phyloP scores from a whole-genome alignment of 192 early-diverging fungal species.

The Thoreauomyces humboldtii region DNA sequence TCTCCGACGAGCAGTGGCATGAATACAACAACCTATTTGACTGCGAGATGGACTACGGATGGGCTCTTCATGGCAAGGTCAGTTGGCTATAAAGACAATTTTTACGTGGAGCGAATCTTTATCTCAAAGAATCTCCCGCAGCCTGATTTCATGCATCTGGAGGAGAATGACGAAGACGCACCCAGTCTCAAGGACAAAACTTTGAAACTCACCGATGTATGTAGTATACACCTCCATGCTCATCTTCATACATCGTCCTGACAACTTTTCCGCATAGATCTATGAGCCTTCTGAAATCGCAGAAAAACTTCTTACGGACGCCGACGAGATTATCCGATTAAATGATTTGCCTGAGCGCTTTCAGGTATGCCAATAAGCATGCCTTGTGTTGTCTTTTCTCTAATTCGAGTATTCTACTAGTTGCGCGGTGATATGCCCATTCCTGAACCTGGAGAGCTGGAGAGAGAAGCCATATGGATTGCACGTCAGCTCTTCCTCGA shows the following conservation, averaged over 20 bases:
- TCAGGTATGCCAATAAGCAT: not conserved
- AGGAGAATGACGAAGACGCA: constrained; percentile 60
- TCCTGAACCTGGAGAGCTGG: constrained; percentile 37
- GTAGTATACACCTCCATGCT: constrained; percentile 45
- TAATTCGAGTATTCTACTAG: not conserved
- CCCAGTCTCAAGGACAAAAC: constrained; percentile 26
- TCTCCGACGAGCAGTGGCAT: constrained; percentile 56
- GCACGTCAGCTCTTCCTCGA: constrained; percentile 15
- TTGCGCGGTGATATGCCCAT: constrained; percentile 30
- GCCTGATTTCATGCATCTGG: constrained; percentile 34
- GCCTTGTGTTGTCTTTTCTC: not conserved
- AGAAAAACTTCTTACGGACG: constrained; percentile 85
- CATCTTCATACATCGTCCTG: not conserved
- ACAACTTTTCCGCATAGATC: constrained; percentile 23
- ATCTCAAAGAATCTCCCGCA: not conserved
- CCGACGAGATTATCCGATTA: constrained; percentile 84
- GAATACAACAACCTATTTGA: constrained; percentile 92
- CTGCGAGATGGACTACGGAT: constrained; percentile 85
- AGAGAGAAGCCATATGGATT: constrained; percentile 34
- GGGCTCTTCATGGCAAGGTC: constrained; percentile 52
- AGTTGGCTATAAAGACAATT: not conserved
- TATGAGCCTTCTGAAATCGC: constrained; percentile 85
- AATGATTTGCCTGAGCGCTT: constrained; percentile 91
- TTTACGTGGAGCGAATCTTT: constrained; percentile 22
- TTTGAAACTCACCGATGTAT: constrained; percentile 49